phyloP scores from a whole-genome alignment of 306 rosid genomes.

The Dryas drummondii region DNA sequence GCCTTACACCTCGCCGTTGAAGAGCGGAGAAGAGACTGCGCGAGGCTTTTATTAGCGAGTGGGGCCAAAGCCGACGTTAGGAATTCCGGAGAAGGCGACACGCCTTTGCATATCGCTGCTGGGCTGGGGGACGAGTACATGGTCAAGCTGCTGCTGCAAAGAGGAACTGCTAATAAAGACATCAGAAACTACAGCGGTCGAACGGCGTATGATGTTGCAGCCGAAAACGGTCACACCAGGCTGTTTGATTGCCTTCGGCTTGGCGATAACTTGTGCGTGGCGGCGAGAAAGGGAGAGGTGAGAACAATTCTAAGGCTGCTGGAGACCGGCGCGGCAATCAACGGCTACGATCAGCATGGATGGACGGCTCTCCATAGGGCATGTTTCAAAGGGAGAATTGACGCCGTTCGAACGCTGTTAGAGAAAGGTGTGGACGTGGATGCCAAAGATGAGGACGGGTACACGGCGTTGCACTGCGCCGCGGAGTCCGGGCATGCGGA shows the following conservation, averaged over 20 bases:
- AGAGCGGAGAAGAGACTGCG: constrained; percentile 55
- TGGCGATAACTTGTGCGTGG: constrained; percentile 61
- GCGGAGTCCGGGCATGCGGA: constrained; percentile 68
- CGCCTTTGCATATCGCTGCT: constrained; percentile 70
- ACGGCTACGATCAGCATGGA: constrained; percentile 71
- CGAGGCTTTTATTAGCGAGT: constrained; percentile 57
- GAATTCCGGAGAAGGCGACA: constrained; percentile 46
- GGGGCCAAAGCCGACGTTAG: constrained; percentile 49
- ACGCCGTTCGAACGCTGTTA: constrained; percentile 42
- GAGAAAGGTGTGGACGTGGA: constrained; percentile 65
- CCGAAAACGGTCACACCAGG: constrained; percentile 51
- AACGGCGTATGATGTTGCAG: constrained; percentile 62
- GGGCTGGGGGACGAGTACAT: constrained; percentile 62
- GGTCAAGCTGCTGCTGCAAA: constrained; percentile 66
- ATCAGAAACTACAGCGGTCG: constrained; percentile 51
- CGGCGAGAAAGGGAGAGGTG: constrained; percentile 68
- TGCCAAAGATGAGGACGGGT: constrained; percentile 75
- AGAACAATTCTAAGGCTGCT: constrained; percentile 52
- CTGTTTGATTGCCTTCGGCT: constrained; percentile 61
- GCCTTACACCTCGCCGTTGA: constrained; percentile 71
- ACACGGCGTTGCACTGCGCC: constrained; percentile 77
- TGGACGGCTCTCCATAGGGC: constrained; percentile 89
- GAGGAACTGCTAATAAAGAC: constrained; percentile 58
- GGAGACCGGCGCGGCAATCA: constrained; percentile 54
- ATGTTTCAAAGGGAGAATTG: constrained; percentile 59